phyloP scores from a whole-genome alignment of 108 stramenopile species.

The Nitzschia putrida region DNA sequence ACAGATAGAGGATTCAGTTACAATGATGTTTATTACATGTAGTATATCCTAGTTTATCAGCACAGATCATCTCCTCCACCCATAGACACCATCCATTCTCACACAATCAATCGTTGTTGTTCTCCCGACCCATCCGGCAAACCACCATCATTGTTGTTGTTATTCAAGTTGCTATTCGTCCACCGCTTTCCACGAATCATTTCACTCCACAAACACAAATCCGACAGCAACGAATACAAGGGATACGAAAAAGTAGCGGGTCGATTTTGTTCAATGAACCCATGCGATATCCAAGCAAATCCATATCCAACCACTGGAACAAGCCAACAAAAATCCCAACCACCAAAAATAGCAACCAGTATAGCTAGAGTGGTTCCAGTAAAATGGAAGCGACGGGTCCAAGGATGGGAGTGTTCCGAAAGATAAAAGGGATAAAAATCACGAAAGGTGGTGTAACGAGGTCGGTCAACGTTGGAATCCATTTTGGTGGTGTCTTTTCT shows the following conservation, averaged over 20 bases:
- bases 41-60: no score
- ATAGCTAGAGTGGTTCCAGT: not conserved
- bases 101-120: slow-evolving; percentile 1
- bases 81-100: no score
- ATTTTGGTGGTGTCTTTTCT: no score
- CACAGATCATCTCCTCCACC: no score
- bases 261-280: not conserved
- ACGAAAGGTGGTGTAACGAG: not conserved
- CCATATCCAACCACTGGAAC: not conserved
- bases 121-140: not conserved
- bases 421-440: slow-evolving; percentile 2
- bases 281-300: slow-evolving; percentile 1
- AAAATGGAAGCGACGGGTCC: not conserved
- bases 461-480: no score
- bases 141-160: no score
- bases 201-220: not conserved
- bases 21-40: no score
- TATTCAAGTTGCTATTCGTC: no score
- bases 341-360: not conserved
- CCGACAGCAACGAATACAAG: not conserved
- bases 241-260: not conserved
- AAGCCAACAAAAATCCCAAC: not conserved
- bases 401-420: not conserved
- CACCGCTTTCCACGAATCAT: not conserved
- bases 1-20: not conserved